Conservation (phyloP, 805 yeast species). For the Blastobotrys robertii region DNA sequence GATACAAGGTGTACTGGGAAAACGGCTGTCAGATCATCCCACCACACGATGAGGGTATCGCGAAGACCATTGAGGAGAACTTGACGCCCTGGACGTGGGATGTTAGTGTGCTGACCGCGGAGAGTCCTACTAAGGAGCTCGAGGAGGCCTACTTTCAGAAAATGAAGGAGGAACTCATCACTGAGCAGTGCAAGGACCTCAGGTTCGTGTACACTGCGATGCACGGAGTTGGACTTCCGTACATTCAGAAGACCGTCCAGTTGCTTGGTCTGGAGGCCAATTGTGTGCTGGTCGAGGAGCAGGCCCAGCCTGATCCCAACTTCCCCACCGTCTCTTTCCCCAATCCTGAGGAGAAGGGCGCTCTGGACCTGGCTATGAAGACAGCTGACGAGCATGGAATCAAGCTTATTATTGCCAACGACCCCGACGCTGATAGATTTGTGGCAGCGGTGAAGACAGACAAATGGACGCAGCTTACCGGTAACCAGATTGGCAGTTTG, state of each 20-base stretch:
- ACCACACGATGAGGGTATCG: constrained; percentile 75
- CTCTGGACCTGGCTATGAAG: constrained; percentile 59
- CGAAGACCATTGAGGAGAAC: constrained; percentile 49
- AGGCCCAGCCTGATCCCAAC: constrained; percentile 68
- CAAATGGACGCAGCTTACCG: constrained; percentile 72
- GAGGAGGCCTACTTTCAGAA: constrained; percentile 3
- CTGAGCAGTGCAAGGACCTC: constrained; percentile 6
- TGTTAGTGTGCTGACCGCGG: constrained; percentile 32
- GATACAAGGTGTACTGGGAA: constrained; percentile 86
- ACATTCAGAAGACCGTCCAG: constrained; percentile 36
- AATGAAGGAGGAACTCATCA: constrained; percentile 1
- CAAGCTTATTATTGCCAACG: constrained; percentile 70
- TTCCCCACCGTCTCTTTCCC: constrained; percentile 86
- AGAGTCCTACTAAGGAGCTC: constrained; percentile 24
- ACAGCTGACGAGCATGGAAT: constrained; percentile 46
- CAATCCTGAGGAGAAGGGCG: constrained; percentile 94
- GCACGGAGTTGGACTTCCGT: constrained; percentile 86
- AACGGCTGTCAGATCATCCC: constrained; percentile 96
- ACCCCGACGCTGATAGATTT: constrained; percentile 96
- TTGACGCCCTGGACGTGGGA: constrained; percentile 49
- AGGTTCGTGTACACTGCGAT: constrained; percentile 78
- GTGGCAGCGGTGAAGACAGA: constrained; percentile 58
- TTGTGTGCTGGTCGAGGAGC: constrained; percentile 46
- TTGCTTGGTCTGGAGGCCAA: constrained; percentile 29
- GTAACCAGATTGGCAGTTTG: constrained; percentile 81